Base-by-base conservation (phyloP, 1,139 yeast genomes). In the Hansenula sp. region DNA sequence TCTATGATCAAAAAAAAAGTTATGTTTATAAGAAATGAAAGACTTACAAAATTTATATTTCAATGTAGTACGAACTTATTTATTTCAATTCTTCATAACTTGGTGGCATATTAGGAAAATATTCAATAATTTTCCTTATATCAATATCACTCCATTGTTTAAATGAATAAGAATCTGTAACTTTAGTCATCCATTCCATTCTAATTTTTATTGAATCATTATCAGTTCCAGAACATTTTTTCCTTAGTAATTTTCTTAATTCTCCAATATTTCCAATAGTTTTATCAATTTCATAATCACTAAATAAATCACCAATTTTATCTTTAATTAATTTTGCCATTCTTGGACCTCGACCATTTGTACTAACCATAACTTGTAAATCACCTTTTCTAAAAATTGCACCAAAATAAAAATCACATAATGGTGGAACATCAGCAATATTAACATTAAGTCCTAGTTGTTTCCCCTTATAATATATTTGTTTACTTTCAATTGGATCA, bases 321-420 rank as follows among this genome's bases (percentile, higher is more conserved):
- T 76, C 80, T 51, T 87, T 77, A 42, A 87, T 75, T 37, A 82
- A 60, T 44, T 75, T 72, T 41, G 89, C 83, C 47, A 87, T 71
- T 37, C 95, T 63, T 0, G 96, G 96, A 1, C 90, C 82, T 52
- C 80, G 77, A 9, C 95, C 95, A 56, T 85, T 85, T 18, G 95
- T 85, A 27, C 88, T 79, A 10, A 87, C 82, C 89, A 87, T 82
- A 27, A 87, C 74, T 56, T 85, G 95, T 38, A 87, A 65, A 21
- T 81, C 79, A n/a, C 89, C 95, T 46, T 77, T 77, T 54, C 85
- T 74, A 56, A 79, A 79, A 70, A 83, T 80, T 22, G 90, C 77
- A 1, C 95, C 95, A 60, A 86, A 87, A 64, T 85, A 87, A 59
- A 85, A 87, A 59, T 87, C 96, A 64, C 96, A 87, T 46, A 80